Conservation (phyloP, 164 flowering plant species). For the Warburgia ugandensis region DNA sequence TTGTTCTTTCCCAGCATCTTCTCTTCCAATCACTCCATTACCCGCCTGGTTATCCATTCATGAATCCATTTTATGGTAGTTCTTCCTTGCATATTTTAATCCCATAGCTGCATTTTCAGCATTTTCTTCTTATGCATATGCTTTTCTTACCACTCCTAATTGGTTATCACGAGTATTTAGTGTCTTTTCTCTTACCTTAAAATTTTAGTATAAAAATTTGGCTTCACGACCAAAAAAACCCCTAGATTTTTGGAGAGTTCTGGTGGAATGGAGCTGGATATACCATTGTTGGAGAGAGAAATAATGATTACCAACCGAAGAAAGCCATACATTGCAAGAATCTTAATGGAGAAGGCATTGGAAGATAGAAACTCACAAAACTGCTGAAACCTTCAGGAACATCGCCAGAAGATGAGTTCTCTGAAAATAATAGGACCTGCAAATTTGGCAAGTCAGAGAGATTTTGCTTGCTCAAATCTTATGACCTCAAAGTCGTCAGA, state of each 20-base stretch:
- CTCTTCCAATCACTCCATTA: no score
- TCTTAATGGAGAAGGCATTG: slow-evolving; percentile 42
- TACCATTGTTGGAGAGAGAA: slow-evolving; percentile 38
- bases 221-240: no score
- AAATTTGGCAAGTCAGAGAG: slow-evolving; percentile 60
- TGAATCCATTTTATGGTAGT: no score
- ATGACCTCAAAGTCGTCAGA: slow-evolving; percentile 31
- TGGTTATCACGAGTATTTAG: no score
- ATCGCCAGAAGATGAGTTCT: slow-evolving; percentile 43
- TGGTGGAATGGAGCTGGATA: slow-evolving; percentile 39
- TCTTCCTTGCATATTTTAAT: no score
- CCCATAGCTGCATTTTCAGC: no score
- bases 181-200: no score
- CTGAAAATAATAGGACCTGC: slow-evolving; percentile 45
- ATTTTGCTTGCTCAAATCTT: slow-evolving; percentile 63
- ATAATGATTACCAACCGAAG: slow-evolving; percentile 34
- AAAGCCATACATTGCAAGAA: slow-evolving; percentile 53
- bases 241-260: slow-evolving; percentile 62
- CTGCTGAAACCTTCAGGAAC: slow-evolving; percentile 77
- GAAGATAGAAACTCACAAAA: slow-evolving; percentile 36
- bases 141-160: no score
- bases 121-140: no score
- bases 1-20: no score
- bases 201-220: no score
- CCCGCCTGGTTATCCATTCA: no score